Evolutionary conservation across 1,139 yeast species (phyloP), one percentile per base, ranked within the genome.

Genomic region (Blastobotrys indianensis): DNA sequence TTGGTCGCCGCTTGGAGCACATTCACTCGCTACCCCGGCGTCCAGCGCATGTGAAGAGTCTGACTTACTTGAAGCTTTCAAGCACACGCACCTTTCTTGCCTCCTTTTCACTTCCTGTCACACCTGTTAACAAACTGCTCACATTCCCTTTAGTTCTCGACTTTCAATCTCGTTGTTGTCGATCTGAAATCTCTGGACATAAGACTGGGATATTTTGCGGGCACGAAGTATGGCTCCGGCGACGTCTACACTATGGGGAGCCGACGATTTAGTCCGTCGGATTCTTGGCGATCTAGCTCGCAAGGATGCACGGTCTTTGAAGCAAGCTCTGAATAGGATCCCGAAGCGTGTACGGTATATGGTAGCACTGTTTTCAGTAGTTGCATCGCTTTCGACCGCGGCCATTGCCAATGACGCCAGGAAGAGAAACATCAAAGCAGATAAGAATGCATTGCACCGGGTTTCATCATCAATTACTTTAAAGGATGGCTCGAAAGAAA

Each of bases 401-500:
- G 42, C 39, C 7, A 35, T 42, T 5, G 44, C 43, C 4, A 33
- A 39, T 23, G 36, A 40, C 37, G 42, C 34, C 29, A 35, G 37
- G 33, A 33, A n/a, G 28, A 42, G 17, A 28, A 29, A 36, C 5
- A 15, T 31, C 11, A 20, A 28, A 15, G 35, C 42, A 28, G 41
- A 46, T 28, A 32, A 41, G 12, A 20, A 20, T 20, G 46, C 48
- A 48, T 51, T 58, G 16, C 61, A 52, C 49, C 56, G 62, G 25
- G 59, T 54, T 45, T 56, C 55, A 28, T 62, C 61, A 1, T 54
- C 63, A 9, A 59, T 56, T 37, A 47, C 52, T 32, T 47, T 57
- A 32, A 53, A 53, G 10, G 62, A 54, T 39, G 63, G 63, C 10
- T 52, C 57, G 9, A 51, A 60, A 36, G 65, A 63, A 43, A 60